Evolutionary conservation across 1,284 basidiomycete species (phyloP).

Genomic region (Cystobasidiaceae sp.): DNA sequence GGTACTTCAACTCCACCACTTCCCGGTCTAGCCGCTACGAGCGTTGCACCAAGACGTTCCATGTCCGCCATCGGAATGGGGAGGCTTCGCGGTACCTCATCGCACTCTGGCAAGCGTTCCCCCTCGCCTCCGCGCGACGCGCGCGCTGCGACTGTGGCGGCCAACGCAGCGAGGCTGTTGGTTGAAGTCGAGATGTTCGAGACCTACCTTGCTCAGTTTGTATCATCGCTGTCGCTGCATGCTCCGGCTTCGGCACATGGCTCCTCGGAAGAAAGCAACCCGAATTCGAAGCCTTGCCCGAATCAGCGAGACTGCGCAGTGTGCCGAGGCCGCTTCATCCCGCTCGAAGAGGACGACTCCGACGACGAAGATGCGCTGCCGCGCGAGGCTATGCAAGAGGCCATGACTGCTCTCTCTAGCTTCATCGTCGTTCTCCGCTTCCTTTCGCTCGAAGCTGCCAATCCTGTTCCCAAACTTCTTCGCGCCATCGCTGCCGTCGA

Average conservation of each 20-base stretch:
- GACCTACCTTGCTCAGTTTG: constrained; percentile 34
- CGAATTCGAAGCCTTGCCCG: constrained; percentile 19
- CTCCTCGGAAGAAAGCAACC: constrained; percentile 10
- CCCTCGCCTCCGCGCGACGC: constrained; percentile 15
- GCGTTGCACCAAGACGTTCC: constrained; percentile 5
- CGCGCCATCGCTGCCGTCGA: constrained; percentile 8
- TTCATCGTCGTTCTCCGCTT: constrained; percentile 40
- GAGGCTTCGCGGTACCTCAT: constrained; percentile 6
- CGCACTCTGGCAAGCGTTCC: constrained; percentile 17
- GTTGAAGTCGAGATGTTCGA: constrained; percentile 40
- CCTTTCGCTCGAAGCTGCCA: neutral
- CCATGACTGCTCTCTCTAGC: constrained; percentile 39
- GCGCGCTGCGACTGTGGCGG: neutral
- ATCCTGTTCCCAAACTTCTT: constrained; percentile 18
- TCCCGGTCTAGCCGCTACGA: neutral
- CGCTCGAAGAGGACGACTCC: constrained; percentile 38
- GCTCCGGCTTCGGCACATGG: constrained; percentile 7
- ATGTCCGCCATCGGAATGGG: constrained; percentile 31
- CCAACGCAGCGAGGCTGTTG: constrained; percentile 29
- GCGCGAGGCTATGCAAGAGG: constrained; percentile 41
- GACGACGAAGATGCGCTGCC: constrained; percentile 38
- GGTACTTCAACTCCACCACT: neutral
- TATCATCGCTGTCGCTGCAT: constrained; percentile 24
- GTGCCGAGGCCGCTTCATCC: constrained; percentile 37
- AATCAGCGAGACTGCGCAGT: constrained; percentile 31